Evolutionary conservation across 208 protist genomes (phyloP).

Genomic region (Acanthamoeba healyi): DNA sequence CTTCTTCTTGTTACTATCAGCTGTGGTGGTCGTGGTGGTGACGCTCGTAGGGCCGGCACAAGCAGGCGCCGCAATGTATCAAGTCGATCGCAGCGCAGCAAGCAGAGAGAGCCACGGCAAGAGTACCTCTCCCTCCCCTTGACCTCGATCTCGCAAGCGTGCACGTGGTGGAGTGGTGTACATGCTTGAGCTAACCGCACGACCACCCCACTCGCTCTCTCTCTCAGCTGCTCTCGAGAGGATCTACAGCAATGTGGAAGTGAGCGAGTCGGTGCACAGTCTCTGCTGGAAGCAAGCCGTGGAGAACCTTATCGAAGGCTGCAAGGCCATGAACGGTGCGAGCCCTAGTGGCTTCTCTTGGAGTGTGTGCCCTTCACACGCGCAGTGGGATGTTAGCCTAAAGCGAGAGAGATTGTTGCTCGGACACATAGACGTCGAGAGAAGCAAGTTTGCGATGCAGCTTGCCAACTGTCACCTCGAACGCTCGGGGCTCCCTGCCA

Average conservation of each 20-base stretch:
- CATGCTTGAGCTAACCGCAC: no score
- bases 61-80: neutral
- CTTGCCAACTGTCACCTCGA: constrained; percentile 52
- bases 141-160: no score
- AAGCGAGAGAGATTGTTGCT: no score
- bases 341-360: neutral
- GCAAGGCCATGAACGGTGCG: constrained; percentile 43
- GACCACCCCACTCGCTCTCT: neutral
- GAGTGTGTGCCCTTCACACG: no score
- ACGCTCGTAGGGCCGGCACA: neutral
- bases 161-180: no score
- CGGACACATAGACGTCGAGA: neutral
- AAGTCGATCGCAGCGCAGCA: neutral
- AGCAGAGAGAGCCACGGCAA: neutral
- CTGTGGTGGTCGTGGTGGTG: neutral
- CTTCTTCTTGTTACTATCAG: no score
- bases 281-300: constrained; percentile 29
- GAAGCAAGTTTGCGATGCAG: constrained; percentile 56
- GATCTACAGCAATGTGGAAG: constrained; percentile 1
- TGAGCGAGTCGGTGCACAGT: neutral
- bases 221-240: constrained; percentile 18
- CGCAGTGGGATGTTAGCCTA: neutral
- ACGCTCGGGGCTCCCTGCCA: neutral
- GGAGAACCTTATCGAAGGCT: constrained; percentile 15
- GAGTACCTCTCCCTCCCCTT: neutral